Evolutionary conservation across 345 rosid genomes (phyloP), one percentile per base, ranked within the genome.

Genomic region (Acer campestre): DNA sequence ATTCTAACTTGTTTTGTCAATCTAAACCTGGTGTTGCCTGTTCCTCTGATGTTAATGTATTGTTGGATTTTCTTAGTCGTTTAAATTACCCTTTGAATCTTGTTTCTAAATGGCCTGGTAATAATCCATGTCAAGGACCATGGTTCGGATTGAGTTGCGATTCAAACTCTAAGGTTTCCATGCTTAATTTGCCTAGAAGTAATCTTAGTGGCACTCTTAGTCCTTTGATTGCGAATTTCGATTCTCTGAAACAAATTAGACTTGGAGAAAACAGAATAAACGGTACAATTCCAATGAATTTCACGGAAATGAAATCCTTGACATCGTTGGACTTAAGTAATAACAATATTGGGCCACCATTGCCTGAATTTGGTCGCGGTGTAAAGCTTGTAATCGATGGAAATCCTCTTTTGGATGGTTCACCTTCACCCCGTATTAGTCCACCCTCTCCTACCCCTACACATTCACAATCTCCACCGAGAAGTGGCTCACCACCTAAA

Each of bases 91-190:
- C 91, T 0, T 61, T 31, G 29, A 78, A 67, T 51, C 85, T 88
- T 31, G 84, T 75, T 56, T 56, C 86, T 76, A 76, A 73, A 70
- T 88, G 91, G 91, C 44, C 85, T 56, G 91, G 89, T 20, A 86
- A 86, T 80, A 81, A 82, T 78, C 89, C 91, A 6, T 87, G 90
- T 61, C 72, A 70, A 40, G 86, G 82, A 48, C 84, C 80, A 14
- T 87, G 87, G 90, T 22, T 80, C 12, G 88, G 89, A 25, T 48
- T 88, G 80, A 86, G 68, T 51, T 88, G 91, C 76, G 75, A 79
- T 73, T 22, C 79, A 1, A 56, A 79, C 55, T 82, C 82, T 2
- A 69, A 68, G 77, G 82, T 84, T 16, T 81, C 78, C 40, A 80
- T 77, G n/a, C 80, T 88, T 61, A 88, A 77, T 76, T 75, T 88